Conservation (phyloP, 2,329 filamentous ascomycete genomes). For the Cladophialophora exuberans region DNA sequence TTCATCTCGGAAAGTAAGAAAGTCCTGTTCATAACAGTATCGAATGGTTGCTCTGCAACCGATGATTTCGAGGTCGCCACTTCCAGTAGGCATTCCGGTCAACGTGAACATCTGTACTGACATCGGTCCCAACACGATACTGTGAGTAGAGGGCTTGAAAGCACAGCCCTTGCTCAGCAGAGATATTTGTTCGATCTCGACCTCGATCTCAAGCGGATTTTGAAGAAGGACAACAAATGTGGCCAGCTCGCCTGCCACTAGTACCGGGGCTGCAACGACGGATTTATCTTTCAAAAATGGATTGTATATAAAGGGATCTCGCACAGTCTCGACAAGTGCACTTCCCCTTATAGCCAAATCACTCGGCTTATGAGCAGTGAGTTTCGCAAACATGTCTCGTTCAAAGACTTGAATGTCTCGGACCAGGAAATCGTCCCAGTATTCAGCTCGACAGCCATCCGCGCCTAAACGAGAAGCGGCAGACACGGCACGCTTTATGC, state of each 20-base stretch:
- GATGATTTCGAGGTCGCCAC: constrained; percentile 72
- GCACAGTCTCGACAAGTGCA: constrained; percentile 43
- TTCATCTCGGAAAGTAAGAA: constrained; percentile 77
- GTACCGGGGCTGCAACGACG: constrained; percentile 62
- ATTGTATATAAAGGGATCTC: constrained; percentile 92
- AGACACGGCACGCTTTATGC: constrained; percentile 79
- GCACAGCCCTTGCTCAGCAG: constrained; percentile 74
- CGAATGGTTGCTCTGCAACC: constrained; percentile 80
- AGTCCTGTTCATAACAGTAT: constrained; percentile 79
- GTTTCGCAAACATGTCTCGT: constrained; percentile 60
- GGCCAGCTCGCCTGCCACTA: constrained; percentile 78
- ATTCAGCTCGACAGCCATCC: constrained; percentile 73
- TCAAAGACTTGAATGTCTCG: constrained; percentile 74
- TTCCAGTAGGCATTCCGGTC: constrained; percentile 65
- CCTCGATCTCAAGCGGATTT: constrained; percentile 90
- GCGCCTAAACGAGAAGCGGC: constrained; percentile 77
- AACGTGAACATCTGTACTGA: constrained; percentile 78
- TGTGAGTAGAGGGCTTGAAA: constrained; percentile 68
- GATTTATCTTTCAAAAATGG: constrained; percentile 76
- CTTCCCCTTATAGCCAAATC: constrained; percentile 47
- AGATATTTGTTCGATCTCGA: constrained; percentile 81
- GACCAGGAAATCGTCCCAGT: constrained; percentile 96
- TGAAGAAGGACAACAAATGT: constrained; percentile 83
- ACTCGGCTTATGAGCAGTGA: constrained; percentile 65
- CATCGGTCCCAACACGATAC: constrained; percentile 75